These are phyloP conservation scores for Polygonum aviculare DNA, from an alignment of 148 eudicot genomes.

Conservation along the genomic window DNA sequence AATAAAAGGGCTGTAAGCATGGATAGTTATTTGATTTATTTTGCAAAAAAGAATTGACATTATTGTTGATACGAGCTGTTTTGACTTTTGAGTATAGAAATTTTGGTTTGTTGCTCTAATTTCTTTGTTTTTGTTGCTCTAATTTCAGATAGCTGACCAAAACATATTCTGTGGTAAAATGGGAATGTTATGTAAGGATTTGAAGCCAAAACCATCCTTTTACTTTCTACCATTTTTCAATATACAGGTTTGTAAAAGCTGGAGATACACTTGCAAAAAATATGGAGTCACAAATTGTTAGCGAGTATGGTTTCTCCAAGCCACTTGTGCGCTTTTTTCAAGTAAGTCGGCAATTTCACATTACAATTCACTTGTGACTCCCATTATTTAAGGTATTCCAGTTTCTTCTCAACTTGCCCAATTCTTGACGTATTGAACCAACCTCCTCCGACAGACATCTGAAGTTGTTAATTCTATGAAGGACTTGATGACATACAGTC, in stretches of 20 bases:
- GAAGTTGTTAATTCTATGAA: constrained; percentile 39
- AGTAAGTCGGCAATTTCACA: constrained; percentile 22
- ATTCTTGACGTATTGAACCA: not conserved
- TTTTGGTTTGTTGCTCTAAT: too few relatives aligned
- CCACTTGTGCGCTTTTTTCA: constrained; percentile 41
- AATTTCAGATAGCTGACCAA: not conserved
- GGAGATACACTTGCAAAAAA: constrained; percentile 28
- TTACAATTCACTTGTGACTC: not conserved
- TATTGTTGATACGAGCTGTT: not conserved
- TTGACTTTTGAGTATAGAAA: not conserved
- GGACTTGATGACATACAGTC: constrained; percentile 39
- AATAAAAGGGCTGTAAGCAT: not conserved
- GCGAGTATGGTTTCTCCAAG: constrained; percentile 51
- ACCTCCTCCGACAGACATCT: constrained; percentile 26
- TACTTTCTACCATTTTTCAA: not conserved
- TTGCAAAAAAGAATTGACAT: not conserved
- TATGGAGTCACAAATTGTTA: constrained; percentile 25
- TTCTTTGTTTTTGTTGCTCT: not conserved
- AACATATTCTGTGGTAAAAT: not conserved
- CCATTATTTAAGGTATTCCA: not conserved
- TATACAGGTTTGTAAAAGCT: constrained; percentile 31
- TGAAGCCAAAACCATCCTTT: not conserved
- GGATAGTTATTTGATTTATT: not conserved
- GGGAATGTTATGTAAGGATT: not conserved
- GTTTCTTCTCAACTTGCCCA: not conserved